phyloP scores from a whole-genome alignment of 2,329 filamentous ascomycete species.

The Biscogniauxia mediterranea region DNA sequence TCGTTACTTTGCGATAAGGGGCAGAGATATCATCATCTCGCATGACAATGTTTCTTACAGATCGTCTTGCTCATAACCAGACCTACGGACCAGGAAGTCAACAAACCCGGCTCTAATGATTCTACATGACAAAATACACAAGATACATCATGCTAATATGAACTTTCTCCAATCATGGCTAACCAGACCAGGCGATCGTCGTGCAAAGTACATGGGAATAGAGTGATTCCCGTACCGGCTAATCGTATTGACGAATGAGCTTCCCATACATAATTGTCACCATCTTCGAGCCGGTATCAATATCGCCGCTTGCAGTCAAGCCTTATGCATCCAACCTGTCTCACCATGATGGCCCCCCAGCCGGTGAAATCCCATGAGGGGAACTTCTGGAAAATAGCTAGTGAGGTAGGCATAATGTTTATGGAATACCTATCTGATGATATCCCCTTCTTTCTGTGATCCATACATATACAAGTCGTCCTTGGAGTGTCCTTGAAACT shows the following conservation, averaged over 20 bases:
- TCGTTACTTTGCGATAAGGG: too few relatives aligned
- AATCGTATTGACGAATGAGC: conserved; percentile 25
- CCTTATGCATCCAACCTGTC: conserved; percentile 6
- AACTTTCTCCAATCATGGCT: not conserved
- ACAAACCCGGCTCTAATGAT: not conserved
- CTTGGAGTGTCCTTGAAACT: conserved; percentile 6
- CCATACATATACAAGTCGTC: not conserved
- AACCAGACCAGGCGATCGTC: conserved; percentile 4
- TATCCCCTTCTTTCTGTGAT: conserved; percentile 1
- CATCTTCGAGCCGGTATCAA: conserved; percentile 13
- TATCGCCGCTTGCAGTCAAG: conserved; percentile 15
- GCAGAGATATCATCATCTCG: too few relatives aligned
- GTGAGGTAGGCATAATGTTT: conserved; percentile 1
- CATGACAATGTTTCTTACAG: too few relatives aligned
- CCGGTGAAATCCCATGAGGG: not conserved
- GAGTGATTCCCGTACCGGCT: conserved; percentile 22
- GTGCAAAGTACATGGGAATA: conserved; percentile 19
- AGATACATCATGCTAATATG: not conserved
- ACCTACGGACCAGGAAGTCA: not conserved
- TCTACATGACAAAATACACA: not conserved
- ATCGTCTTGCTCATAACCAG: not conserved
- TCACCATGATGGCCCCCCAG: not conserved
- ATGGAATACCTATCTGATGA: not conserved
- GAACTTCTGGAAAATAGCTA: conserved; percentile 1
- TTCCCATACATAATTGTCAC: conserved; percentile 12